Base-by-base conservation (phyloP, 148 eudicot species). In the Rhododendron ferrugineum region DNA sequence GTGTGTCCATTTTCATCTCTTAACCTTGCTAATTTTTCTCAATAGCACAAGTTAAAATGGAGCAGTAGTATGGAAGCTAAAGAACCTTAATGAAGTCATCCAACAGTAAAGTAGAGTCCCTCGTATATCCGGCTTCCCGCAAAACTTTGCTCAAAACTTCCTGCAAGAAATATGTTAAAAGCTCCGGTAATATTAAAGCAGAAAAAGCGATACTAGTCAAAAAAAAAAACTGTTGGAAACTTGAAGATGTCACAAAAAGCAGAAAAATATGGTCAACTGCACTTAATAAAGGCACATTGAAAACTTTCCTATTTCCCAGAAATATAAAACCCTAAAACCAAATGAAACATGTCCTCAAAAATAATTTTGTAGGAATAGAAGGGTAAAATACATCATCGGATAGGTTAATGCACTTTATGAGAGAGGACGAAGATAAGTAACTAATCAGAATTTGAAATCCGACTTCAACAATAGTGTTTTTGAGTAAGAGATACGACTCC, bases 41-140 rank as follows among this genome's bases (percentile, higher is more conserved):
- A 1, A 44, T 4, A 9, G 18, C 14, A 68, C 20, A 49, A 70
- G 58, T 20, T 46, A 13, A 23, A 16, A 28, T 20, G 22, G 23
- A 42, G 18, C 40, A 18, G 58, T 26, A 26, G 70, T 23, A 50
- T 37, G 22, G 37, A 36, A 54, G 30, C 49, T 32, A 75, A 86
- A 62, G 49, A 84, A 96, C 98, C 98, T 96, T 94, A 34, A 91
- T 84, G 86, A 96, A 94, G 92, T 96, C 98, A 83, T 90, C 93
- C 91, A 92, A 87, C 88, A 88, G 54, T 86, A 96, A 85, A 62
- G 87, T 87, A 79, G 98, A 96, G 42, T 96, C 95, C 88, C 76
- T 90, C 20, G 91, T 85, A 88, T 94, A 94, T 86, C 98, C 98
- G 85, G 94, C 92, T 91, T 96, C 98, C 80, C 85, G 88, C 87